These are phyloP conservation scores for Chlorociboria aeruginascens DNA, from an alignment of 495 filamentous ascomycete genomes.

Conservation along the genomic window DNA sequence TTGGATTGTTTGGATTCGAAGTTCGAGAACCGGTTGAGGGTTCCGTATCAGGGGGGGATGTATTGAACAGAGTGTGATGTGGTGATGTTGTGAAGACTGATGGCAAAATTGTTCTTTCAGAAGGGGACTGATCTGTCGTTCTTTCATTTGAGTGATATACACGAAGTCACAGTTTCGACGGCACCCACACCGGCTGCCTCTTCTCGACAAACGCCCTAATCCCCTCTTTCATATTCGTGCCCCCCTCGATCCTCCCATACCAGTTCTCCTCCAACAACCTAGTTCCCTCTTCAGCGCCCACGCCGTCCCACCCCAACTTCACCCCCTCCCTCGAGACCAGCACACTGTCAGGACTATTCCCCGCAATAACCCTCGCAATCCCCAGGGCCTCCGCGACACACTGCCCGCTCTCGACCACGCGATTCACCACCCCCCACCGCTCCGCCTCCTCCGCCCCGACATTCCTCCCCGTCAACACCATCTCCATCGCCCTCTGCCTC, in stretches of 20 bases:
- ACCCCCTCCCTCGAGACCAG: conserved; percentile 55
- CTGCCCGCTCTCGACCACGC: conserved; percentile 34
- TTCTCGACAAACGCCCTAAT: conserved; percentile 72
- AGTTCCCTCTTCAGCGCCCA: conserved; percentile 52
- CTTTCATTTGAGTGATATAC: background rate
- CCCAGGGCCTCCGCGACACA: conserved; percentile 32
- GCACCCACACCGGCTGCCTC: conserved; percentile 56
- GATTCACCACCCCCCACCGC: conserved; percentile 62
- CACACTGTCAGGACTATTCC: conserved; percentile 60
- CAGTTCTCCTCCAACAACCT: conserved; percentile 41
- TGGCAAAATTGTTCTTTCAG: too few species aligned
- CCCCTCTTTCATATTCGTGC: conserved; percentile 69
- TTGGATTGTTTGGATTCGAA: conserved; percentile 1
- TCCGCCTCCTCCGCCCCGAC: conserved; percentile 44
- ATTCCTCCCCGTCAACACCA: conserved; percentile 51
- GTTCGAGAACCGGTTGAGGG: background rate
- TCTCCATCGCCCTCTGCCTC: conserved; percentile 56
- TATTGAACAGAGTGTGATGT: conserved; percentile 1
- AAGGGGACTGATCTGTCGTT: too few species aligned
- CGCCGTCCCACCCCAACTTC: conserved; percentile 53
- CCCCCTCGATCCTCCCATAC: conserved; percentile 47
- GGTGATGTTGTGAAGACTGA: too few species aligned
- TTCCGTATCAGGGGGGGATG: conserved; percentile 4
- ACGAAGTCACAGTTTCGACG: conserved; percentile 56
- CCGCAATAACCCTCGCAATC: conserved; percentile 37